Evolutionary conservation across 768 basidiomycete species (phyloP).

Genomic region (Dioszegia aurantiaca): DNA sequence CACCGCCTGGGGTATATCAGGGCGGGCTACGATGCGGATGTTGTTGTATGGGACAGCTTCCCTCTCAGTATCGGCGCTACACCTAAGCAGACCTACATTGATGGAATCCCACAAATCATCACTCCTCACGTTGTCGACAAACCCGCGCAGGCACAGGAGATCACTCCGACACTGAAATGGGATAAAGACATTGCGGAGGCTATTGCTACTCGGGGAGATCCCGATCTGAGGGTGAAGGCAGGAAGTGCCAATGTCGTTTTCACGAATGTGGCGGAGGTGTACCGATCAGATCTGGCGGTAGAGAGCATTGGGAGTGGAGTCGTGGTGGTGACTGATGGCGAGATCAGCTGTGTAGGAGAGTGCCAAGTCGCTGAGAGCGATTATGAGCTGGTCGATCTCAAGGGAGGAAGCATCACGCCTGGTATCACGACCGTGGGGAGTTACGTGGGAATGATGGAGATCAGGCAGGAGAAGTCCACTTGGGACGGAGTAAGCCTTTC

Average conservation of each 20-base stretch:
- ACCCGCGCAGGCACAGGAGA: constrained; percentile 58
- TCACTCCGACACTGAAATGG: constrained; percentile 67
- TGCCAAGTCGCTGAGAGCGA: constrained; percentile 25
- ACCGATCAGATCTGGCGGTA: constrained; percentile 18
- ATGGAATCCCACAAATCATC: constrained; percentile 69
- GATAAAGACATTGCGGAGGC: constrained; percentile 65
- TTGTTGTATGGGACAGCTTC: constrained; percentile 64
- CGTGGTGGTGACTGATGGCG: constrained; percentile 60
- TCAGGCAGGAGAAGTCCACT: constrained; percentile 64
- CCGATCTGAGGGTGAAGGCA: constrained; percentile 61
- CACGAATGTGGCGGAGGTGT: constrained; percentile 63
- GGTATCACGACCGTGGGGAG: constrained; percentile 66
- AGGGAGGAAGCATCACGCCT: constrained; percentile 63
- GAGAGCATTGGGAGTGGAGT: constrained; percentile 18
- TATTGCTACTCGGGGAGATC: constrained; percentile 68
- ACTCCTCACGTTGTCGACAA: constrained; percentile 57
- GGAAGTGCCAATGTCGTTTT: constrained; percentile 59
- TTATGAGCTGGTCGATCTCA: constrained; percentile 60
- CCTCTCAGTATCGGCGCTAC: constrained; percentile 74
- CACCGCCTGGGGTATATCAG: constrained; percentile 74
- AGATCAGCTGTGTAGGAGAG: constrained; percentile 58
- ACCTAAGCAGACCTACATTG: constrained; percentile 77
- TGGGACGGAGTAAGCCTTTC: constrained; percentile 58
- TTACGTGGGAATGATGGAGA: constrained; percentile 69
- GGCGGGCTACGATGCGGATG: constrained; percentile 70